phyloP scores from a whole-genome alignment of 2,329 filamentous ascomycete genomes.

The Penicillium sp. region DNA sequence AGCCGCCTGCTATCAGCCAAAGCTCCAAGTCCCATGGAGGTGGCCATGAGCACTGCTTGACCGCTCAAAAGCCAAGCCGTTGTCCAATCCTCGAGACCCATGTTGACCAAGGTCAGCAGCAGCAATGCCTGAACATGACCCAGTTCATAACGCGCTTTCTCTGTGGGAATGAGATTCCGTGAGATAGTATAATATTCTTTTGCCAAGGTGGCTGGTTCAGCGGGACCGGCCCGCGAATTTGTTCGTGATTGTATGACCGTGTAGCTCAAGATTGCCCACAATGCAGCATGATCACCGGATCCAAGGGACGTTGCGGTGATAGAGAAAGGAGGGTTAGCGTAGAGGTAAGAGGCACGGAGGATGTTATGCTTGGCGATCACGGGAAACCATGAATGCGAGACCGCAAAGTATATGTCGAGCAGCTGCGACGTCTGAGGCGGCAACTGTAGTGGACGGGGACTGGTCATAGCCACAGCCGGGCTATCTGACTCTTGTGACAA shows the following conservation, averaged over 20 bases:
- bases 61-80: constrained; percentile 55
- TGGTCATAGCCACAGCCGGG: constrained; percentile 2
- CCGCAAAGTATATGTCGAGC: constrained; percentile 56
- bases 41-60: constrained; percentile 49
- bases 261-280: constrained; percentile 46
- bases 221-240: constrained; percentile 15
- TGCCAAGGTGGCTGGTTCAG: constrained; percentile 23
- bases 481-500: constrained; percentile 22
- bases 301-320: constrained; percentile 29
- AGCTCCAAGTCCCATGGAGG: constrained; percentile 37
- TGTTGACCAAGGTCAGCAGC: constrained; percentile 49
- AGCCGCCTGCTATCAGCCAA: constrained; percentile 27
- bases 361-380: constrained; percentile 57
- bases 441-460: constrained; percentile 33
- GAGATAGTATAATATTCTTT: constrained; percentile 38
- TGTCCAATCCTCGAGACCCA: constrained; percentile 46
- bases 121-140: constrained; percentile 46
- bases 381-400: constrained; percentile 58
- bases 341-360: constrained; percentile 55
- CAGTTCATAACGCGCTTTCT: constrained; percentile 39
- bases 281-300: constrained; percentile 42
- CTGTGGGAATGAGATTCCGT: constrained; percentile 38
- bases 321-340: constrained; percentile 44
- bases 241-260: constrained; percentile 34
- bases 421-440: constrained; percentile 52